Evolutionary conservation across 345 rosid species (phyloP), one percentile per base, ranked within the genome.

Genomic region (Arabis hirsuta): DNA sequence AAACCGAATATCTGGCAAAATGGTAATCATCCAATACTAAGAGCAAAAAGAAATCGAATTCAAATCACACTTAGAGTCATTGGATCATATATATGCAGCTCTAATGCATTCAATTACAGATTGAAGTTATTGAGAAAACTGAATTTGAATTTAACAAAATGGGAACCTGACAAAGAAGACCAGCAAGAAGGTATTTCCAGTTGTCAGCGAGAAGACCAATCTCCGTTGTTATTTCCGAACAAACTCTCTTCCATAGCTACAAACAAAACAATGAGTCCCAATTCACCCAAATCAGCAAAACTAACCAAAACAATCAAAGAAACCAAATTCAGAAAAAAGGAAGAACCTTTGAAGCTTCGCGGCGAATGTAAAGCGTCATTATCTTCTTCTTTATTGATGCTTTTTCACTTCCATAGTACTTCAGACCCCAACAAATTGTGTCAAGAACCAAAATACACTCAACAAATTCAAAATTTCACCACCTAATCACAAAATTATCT

Each of bases 291-390:
- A 65, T 26, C 51, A 45, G 64, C 45, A n/a, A 34, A 34, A 29
- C 44, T 46, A 34, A 36, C 52, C 43, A 12, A 69, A 38, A 31
- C 2, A 31, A 29, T 14, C 1, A 14, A 61, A 7, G 19, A 36
- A 20, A 1, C 12, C 12, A 11, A 51, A 51, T 43, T 12, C 9
- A 42, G 55, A 36, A 39, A 16, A 58, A 53, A n/a, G 16, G 31
- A 53, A 24, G 24, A 69, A 88, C 90, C 96, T 91, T 89, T 1
- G 98, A 90, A 87, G 98, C 88, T 84, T 93, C 97, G 67, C 97
- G 97, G 72, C 96, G 87, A 82, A 94, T 87, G 88, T 89, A 94
- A 84, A 87, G 78, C 79, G 88, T 86, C 98, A 94, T 94, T 75
- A 69, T 80, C 9, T 32, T 5, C 59, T 52, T 54, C 0, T n/a